Evolutionary conservation across 2,329 filamentous ascomycete species (phyloP).

Genomic region (Colletotrichum endophyticum): DNA sequence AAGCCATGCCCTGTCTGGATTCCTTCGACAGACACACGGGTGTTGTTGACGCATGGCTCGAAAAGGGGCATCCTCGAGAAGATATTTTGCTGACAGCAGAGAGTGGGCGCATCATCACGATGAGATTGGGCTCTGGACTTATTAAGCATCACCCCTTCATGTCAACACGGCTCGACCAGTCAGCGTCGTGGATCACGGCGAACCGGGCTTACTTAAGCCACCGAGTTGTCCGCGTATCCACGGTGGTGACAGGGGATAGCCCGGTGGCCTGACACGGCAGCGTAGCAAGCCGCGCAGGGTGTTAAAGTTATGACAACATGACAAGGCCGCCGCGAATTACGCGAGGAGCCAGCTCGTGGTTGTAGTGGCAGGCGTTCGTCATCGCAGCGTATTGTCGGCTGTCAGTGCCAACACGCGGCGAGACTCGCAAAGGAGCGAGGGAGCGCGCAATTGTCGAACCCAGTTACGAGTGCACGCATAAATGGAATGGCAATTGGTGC

Average conservation of each 20-base stretch:
- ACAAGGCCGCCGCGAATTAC: conserved; percentile 13
- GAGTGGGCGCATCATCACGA: background rate
- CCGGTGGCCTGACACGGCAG: conserved; percentile 15
- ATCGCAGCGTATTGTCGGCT: background rate
- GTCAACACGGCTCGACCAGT: background rate
- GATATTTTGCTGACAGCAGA: background rate
- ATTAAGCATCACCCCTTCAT: background rate
- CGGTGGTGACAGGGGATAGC: conserved; percentile 3
- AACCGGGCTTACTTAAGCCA: conserved; percentile 7
- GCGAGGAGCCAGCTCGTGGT: background rate
- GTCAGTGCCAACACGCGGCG: background rate
- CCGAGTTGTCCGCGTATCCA: conserved; percentile 10
- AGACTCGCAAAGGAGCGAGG: background rate
- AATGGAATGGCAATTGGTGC: background rate
- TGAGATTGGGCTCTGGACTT: background rate
- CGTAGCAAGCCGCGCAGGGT: conserved; percentile 18
- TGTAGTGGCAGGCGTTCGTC: background rate
- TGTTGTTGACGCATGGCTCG: background rate
- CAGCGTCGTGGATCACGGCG: background rate
- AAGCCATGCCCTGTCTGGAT: background rate
- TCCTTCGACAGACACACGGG: background rate
- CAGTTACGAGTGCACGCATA: background rate
- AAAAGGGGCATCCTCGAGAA: background rate
- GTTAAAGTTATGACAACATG: conserved; percentile 17
- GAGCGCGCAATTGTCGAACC: background rate